Evolutionary conservation across 2,329 filamentous ascomycete species (phyloP), one percentile per base, ranked within the genome.

Genomic region (Talaromyces sp.): DNA sequence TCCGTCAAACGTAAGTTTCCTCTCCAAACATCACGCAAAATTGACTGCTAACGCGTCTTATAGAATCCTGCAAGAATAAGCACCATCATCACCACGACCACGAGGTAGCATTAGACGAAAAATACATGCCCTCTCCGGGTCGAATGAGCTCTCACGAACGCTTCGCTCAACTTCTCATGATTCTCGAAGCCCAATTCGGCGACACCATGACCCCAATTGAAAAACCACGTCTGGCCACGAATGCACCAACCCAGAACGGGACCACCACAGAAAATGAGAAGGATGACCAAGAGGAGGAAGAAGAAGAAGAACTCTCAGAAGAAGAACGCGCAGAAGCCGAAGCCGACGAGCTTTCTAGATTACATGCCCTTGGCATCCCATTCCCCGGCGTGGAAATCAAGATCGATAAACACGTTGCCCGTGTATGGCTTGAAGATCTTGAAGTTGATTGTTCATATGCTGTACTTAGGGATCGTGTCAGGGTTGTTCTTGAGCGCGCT

Each of bases 111-210:
- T 77, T 80, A 27, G 83, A 82, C 56, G 95, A 97, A 74, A 90
- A 89, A 0, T 92, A 96, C 77, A 86, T 89, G 13, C 37, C 41
- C 2, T 37, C 39, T 47, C n/a, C n/a, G n/a, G 61, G 61, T 27
- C 22, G n/a, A 5, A 31, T 92, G 49, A 85, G 85, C 10, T 84
- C 93, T 0, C 84, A 89, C 52, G 92, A 96, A 70, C 90, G 92
- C 47, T 87, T 98, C 47, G 87, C 90, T 68, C 89, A 94, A 39
- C 87, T 99, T 22, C 90, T 96, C 79, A 91, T 97, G 87, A 97
- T 99, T 82, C 89, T 99, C 15, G 95, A 99, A 82, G 91, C 93
- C 2, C 95, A 99, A 77, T 99, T 99, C 74, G 95, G 95, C 67
- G 89, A 95, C 68, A 89, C 92, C 66, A 88, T 98, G 64, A 83